These are phyloP conservation scores for Claviceps cyperi DNA, from an alignment of 2,329 filamentous ascomycete species.

Conservation along the genomic window DNA sequence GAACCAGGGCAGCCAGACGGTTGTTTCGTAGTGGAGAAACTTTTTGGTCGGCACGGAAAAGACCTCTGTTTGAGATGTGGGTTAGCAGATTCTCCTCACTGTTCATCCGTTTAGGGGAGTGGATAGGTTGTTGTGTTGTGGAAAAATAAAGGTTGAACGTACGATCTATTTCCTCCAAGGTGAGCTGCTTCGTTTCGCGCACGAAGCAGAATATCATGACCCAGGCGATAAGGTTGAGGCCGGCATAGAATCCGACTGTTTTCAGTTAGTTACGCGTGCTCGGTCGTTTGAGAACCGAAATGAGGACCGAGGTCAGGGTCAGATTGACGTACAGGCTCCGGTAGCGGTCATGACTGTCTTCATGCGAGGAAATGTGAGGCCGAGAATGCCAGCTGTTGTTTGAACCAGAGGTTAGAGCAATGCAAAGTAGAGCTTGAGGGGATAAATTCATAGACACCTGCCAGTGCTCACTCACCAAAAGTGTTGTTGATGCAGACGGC, in stretches of 20 bases:
- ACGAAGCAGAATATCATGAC: conserved; percentile 33
- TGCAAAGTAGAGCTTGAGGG: neutral
- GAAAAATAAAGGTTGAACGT: conserved; percentile 1
- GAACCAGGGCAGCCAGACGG: conserved; percentile 22
- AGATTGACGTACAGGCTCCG: conserved; percentile 15
- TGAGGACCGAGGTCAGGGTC: no score
- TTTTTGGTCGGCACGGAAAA: conserved; percentile 18
- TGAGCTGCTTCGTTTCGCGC: conserved; percentile 33
- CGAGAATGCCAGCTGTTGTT: conserved; percentile 5
- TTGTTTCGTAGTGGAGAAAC: conserved; percentile 19
- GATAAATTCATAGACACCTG: neutral
- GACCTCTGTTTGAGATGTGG: conserved; percentile 12
- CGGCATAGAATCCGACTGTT: conserved; percentile 27
- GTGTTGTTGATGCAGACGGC: conserved; percentile 30
- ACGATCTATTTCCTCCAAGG: conserved; percentile 26
- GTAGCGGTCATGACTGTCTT: conserved; percentile 17
- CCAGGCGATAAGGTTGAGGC: conserved; percentile 29
- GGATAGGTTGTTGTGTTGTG: no score
- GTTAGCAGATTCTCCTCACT: neutral
- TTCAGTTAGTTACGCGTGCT: neutral
- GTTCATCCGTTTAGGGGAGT: neutral
- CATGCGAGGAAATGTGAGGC: conserved; percentile 36
- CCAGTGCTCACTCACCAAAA: conserved; percentile 11
- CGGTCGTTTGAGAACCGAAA: no score
- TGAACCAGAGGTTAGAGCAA: neutral